Conservation (phyloP, 805 yeast genomes). For the Pichia californica region DNA sequence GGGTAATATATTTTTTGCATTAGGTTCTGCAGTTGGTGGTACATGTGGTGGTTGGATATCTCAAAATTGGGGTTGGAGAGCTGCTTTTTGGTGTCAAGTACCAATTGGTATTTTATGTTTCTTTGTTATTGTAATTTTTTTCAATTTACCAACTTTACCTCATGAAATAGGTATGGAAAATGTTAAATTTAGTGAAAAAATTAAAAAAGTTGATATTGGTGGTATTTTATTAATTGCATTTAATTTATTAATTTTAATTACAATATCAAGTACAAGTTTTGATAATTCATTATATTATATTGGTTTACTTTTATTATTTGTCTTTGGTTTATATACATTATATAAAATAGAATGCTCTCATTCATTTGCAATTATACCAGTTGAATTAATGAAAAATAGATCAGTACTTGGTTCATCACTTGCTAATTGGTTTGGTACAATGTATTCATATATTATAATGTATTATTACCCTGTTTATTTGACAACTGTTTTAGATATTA, state of each 20-base stretch:
- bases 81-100: constrained; percentile 49
- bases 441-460: constrained; percentile 40
- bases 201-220: constrained; percentile 49
- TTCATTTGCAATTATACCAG: constrained; percentile 56
- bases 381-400: constrained; percentile 45
- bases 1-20: constrained; percentile 70
- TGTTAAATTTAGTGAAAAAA: constrained; percentile 36
- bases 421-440: constrained; percentile 54
- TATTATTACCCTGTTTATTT: constrained; percentile 60
- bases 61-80: constrained; percentile 58
- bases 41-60: constrained; percentile 53
- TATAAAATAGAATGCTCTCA: constrained; percentile 18
- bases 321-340: constrained; percentile 9
- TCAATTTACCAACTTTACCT: constrained; percentile 42
- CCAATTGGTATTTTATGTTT: constrained; percentile 40
- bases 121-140: constrained; percentile 34
- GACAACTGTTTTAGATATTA: constrained; percentile 46
- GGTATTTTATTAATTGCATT: constrained; percentile 29
- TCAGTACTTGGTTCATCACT: constrained; percentile 60
- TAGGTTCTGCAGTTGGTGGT: constrained; percentile 76
- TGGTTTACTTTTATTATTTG: constrained; percentile 1
- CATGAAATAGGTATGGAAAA: constrained; percentile 25
- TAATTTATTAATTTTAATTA: constrained; percentile 27
- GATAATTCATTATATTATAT: not conserved
- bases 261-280: constrained; percentile 35